These are phyloP conservation scores for Fusarium udum DNA, from an alignment of 2,329 filamentous ascomycete genomes.

Conservation along the genomic window DNA sequence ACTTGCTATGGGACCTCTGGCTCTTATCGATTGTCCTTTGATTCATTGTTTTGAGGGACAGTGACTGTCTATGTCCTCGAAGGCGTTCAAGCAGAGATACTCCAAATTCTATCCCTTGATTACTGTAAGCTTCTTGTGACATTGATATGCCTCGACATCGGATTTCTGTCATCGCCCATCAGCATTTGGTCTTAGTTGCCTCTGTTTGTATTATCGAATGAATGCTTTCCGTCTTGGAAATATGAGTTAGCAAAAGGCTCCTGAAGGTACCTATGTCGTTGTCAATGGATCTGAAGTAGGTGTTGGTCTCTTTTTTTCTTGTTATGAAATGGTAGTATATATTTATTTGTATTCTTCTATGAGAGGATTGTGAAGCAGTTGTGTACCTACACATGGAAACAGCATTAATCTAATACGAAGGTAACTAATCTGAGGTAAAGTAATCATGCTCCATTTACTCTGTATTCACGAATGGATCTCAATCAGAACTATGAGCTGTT, in stretches of 20 bases:
- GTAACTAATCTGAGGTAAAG: conserved; percentile 26
- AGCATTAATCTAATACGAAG: neutral
- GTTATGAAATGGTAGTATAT: neutral
- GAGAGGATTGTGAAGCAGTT: neutral
- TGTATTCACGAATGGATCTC: conserved; percentile 30
- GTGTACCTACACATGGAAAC: neutral
- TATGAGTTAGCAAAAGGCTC: neutral
- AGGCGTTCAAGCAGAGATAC: neutral
- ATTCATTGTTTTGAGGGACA: neutral
- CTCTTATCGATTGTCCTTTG: conserved; percentile 11
- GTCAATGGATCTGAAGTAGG: neutral
- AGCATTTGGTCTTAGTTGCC: neutral
- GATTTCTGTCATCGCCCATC: neutral
- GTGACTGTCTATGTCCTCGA: neutral
- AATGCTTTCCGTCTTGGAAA: neutral
- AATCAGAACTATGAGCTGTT: conserved; percentile 29
- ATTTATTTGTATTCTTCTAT: neutral
- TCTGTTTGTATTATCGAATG: neutral
- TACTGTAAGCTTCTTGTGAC: neutral
- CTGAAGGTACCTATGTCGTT: neutral
- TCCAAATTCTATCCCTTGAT: neutral
- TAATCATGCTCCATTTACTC: conserved; percentile 11
- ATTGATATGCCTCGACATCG: neutral
- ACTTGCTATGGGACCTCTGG: conserved; percentile 26
- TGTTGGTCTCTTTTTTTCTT: neutral